A percentile compares a stretch with the other conserved stretches of the same genome.
phyloP scores from a whole-genome alignment of 441 rosid genomes.

The Euphorbia celastroides region DNA sequence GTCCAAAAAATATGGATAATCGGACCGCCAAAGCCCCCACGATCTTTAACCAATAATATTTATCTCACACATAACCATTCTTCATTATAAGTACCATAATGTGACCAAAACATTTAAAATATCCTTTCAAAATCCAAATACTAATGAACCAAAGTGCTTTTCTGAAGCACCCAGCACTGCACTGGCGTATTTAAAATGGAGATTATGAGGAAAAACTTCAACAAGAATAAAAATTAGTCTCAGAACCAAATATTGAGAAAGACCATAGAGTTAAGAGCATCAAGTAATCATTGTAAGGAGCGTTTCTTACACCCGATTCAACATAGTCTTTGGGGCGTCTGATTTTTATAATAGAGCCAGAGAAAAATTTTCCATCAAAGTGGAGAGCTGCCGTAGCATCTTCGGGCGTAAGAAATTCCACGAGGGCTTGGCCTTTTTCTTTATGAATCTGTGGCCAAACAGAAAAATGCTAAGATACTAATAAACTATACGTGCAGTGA shows the following conservation, averaged over 20 bases:
- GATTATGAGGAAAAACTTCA: constrained; percentile 6
- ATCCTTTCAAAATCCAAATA: background rate
- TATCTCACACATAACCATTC: background rate
- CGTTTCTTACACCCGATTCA: constrained; percentile 68
- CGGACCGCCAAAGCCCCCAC: background rate
- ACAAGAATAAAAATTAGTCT: constrained; percentile 2
- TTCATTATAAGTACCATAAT: background rate
- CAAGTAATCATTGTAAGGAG: constrained; percentile 18
- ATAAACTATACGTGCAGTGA: constrained; percentile 15
- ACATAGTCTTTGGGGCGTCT: constrained; percentile 85
- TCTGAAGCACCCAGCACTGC: background rate
- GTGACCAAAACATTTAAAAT: background rate
- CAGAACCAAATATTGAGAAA: background rate
- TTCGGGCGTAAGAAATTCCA: constrained; percentile 91
- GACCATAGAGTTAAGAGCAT: background rate
- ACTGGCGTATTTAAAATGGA: background rate
- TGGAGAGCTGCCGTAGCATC: constrained; percentile 92
- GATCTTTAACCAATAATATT: background rate
- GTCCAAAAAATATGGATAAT: background rate
- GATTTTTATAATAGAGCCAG: constrained; percentile 59
- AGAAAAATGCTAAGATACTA: constrained; percentile 10
- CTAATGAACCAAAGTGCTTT: constrained; percentile 5
- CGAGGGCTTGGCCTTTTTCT: constrained; percentile 77
- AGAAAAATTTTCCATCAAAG: constrained; percentile 59
- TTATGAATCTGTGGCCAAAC: constrained; percentile 56